phyloP scores from a whole-genome alignment of 164 flowering plant species.

The Vitis cinerea region DNA sequence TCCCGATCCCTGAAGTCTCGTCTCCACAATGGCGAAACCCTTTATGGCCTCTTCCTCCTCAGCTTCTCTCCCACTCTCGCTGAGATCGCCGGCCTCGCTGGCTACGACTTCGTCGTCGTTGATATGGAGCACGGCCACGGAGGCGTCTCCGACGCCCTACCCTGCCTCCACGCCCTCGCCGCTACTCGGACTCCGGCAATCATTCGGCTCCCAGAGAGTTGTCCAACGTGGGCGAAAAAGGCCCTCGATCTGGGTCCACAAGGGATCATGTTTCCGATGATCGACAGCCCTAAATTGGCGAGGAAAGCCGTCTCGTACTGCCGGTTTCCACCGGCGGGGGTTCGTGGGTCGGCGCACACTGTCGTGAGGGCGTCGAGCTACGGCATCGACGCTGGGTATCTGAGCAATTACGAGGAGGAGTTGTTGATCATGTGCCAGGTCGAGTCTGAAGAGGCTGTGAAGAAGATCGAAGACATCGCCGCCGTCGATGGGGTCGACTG shows the following conservation, averaged over 20 bases:
- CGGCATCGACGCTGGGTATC: conserved; percentile 75
- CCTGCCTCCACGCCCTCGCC: conserved; percentile 72
- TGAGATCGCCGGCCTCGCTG: conserved; percentile 81
- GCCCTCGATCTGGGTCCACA: conserved; percentile 93
- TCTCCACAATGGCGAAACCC: conserved; percentile 65
- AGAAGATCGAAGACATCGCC: conserved; percentile 70
- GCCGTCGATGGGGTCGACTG: conserved; percentile 91
- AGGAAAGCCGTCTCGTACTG: conserved; percentile 74
- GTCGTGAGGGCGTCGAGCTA: conserved; percentile 76
- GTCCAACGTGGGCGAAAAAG: conserved; percentile 78
- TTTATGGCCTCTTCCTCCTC: conserved; percentile 87
- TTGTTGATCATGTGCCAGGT: conserved; percentile 89
- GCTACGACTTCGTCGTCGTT: conserved; percentile 85
- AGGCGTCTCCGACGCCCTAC: conserved; percentile 66
- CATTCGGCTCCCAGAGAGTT: conserved; percentile 70
- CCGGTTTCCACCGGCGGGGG: conserved; percentile 75
- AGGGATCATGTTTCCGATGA: conserved; percentile 96
- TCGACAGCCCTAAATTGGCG: conserved; percentile 57
- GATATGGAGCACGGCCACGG: conserved; percentile 97
- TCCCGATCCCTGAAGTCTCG: conserved; percentile 63
- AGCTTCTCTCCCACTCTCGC: conserved; percentile 83
- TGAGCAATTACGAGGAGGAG: conserved; percentile 62
- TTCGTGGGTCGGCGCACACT: conserved; percentile 88
- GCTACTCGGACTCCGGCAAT: conserved; percentile 65
- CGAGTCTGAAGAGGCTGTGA: conserved; percentile 63